A percentile compares a stretch with the other conserved stretches of the same genome.
Conservation (phyloP, 2,329 filamentous ascomycete species). For the Pseudogymnoascus pannorum region DNA sequence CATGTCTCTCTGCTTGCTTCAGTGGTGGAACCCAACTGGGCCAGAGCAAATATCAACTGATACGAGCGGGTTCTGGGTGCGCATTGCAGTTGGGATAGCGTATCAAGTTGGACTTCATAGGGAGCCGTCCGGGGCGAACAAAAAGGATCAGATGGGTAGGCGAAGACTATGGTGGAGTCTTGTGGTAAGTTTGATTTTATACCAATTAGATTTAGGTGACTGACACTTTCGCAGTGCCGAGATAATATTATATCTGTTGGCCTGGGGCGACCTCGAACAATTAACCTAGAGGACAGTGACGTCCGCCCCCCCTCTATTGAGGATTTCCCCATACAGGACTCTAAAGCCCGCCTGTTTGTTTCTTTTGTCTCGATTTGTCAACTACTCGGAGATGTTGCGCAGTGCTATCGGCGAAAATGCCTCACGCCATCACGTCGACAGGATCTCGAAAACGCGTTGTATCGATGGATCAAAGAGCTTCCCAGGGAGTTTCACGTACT, state of each 20-base stretch:
- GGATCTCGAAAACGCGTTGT: slow-evolving; percentile 16
- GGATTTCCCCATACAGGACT: slow-evolving; percentile 4
- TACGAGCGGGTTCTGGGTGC: slow-evolving; percentile 38
- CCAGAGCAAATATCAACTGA: slow-evolving; percentile 33
- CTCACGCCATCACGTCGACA: background rate
- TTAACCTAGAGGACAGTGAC: slow-evolving; percentile 10
- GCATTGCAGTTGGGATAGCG: slow-evolving; percentile 35
- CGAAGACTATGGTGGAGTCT: slow-evolving; percentile 38
- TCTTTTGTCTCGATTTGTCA: slow-evolving; percentile 8
- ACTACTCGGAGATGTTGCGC: slow-evolving; percentile 6
- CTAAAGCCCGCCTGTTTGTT: slow-evolving; percentile 7
- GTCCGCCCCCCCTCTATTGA: slow-evolving; percentile 6
- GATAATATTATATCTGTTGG: slow-evolving; percentile 36
- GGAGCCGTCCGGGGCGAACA: slow-evolving; percentile 28
- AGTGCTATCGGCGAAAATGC: slow-evolving; percentile 9
- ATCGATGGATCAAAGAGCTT: slow-evolving; percentile 33
- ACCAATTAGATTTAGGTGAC: background rate
- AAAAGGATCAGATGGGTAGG: slow-evolving; percentile 30
- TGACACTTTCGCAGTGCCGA: slow-evolving; percentile 22
- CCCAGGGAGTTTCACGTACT: slow-evolving; percentile 21
- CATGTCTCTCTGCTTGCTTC: slow-evolving; percentile 26
- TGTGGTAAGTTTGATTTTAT: slow-evolving; percentile 26
- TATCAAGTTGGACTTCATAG: slow-evolving; percentile 39
- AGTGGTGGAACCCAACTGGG: slow-evolving; percentile 32
- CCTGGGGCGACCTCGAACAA: slow-evolving; percentile 7